Evolutionary conservation across 2,329 filamentous ascomycete species (phyloP), one percentile per base, ranked within the genome.

Genomic region (Mycosphaerelloides madeirae): DNA sequence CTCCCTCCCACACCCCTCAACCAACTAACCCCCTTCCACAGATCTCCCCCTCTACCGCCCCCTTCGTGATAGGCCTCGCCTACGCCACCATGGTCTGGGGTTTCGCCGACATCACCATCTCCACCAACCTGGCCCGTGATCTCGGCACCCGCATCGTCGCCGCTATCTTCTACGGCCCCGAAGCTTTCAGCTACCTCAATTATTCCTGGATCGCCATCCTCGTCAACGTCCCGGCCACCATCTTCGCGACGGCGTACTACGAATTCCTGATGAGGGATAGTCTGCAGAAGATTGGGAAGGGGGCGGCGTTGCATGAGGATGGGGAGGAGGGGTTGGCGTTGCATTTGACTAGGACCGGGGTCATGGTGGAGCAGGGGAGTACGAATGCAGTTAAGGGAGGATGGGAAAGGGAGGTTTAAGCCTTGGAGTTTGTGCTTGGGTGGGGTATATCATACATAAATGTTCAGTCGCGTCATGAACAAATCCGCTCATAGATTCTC

Each of bases 141-240:
- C 64, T 81, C 12, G 78, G 78, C n/a, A 74, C 75, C 1, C 71
- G 78, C 14, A 72, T 80, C 19, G 77, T 80, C 1, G 77, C 75
- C 5, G 75, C 75, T 13, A 79, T 80, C 47, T 79, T 80, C 62
- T 78, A 69, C 51, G 75, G 75, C 38, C 56, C 66, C 9, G 73
- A 76, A 47, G 72, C 70, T 3, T 78, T 78, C 54, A 62, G 61
- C 8, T 69, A 66, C 60, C 53, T 69, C 29, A 61, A 61, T 19
- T 79, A 79, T 54, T 63, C 69, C 3, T 75, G 75, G 60, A 79
- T 80, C 37, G 64, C 69, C 1, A 72, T 80, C 31, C 61, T 80
- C 6, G 74, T 77, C 47, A 80, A 79, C 51, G 63, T 81, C 3
- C 77, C 77, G 0, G 77, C 77, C 0, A 80, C 77, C 3, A 55